Evolutionary conservation across 768 basidiomycete species (phyloP).

Genomic region (Hortiboletus flavorubellus): DNA sequence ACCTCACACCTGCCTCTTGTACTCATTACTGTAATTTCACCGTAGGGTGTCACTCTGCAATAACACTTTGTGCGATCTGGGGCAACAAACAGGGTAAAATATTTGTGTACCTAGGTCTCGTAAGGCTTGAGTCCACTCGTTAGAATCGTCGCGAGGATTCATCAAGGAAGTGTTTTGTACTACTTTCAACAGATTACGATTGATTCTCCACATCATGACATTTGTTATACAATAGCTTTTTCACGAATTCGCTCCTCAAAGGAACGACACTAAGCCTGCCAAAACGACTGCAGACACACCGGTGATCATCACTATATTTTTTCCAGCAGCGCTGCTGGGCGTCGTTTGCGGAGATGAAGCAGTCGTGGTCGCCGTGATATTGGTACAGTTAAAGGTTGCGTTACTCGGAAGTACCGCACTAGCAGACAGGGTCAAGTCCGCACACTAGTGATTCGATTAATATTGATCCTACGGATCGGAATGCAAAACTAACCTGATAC

Average conservation of each 20-base stretch:
- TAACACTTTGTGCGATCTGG: background rate
- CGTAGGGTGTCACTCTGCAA: too few species aligned
- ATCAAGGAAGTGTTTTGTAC: background rate
- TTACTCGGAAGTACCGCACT: constrained; percentile 47
- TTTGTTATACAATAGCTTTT: background rate
- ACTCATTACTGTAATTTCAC: too few species aligned
- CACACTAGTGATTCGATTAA: constrained; percentile 48
- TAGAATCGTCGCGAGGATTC: background rate
- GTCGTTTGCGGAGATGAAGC: constrained; percentile 16
- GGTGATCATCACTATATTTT: constrained; percentile 5
- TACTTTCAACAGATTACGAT: background rate
- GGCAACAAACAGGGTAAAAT: background rate
- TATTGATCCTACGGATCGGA: background rate
- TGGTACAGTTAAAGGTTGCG: constrained; percentile 33
- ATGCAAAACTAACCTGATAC: constrained; percentile 50
- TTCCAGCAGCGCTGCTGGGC: constrained; percentile 15
- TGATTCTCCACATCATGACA: too few species aligned
- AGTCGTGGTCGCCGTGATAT: constrained; percentile 24
- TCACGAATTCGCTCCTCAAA: constrained; percentile 9
- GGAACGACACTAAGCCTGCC: constrained; percentile 4
- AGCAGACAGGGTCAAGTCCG: constrained; percentile 72
- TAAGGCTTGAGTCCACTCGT: background rate
- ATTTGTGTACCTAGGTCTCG: too few species aligned
- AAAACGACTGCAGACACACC: constrained; percentile 10
- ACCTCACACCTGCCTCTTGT: background rate